Percentiles rank a stretch among this genome's conserved stretches.
These are phyloP conservation scores for Phytophthora tubulina DNA, from an alignment of 352 stramenopile species.

Conservation along the genomic window DNA sequence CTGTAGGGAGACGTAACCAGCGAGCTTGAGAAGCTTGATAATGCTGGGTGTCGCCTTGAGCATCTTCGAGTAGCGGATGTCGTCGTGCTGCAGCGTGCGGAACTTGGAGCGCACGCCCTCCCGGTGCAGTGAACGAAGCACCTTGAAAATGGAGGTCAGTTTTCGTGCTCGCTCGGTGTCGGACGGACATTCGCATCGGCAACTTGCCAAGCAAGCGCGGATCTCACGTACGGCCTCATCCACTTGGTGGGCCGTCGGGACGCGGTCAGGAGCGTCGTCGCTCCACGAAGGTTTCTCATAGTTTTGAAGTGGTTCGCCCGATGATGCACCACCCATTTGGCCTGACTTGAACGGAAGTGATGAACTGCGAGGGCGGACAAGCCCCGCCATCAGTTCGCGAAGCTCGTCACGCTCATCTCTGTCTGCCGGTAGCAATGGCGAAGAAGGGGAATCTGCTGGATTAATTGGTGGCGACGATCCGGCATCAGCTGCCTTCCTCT, in stretches of 20 bases:
- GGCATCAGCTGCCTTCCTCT: conserved; percentile 29
- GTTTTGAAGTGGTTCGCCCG: conserved; percentile 41
- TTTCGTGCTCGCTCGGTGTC: conserved; percentile 68
- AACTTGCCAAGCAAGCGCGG: conserved; percentile 60
- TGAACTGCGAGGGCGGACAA: conserved; percentile 71
- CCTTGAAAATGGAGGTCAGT: conserved; percentile 75
- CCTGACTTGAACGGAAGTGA: conserved; percentile 62
- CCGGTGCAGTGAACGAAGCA: conserved; percentile 70
- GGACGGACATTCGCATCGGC: conserved; percentile 74
- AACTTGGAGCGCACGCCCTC: conserved; percentile 76
- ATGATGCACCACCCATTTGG: conserved; percentile 47
- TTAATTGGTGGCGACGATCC: conserved; percentile 16
- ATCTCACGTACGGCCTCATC: conserved; percentile 62
- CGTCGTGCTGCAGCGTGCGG: conserved; percentile 69
- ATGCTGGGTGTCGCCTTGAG: conserved; percentile 76
- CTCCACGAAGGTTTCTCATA: conserved; percentile 65
- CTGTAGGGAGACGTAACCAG: conserved; percentile 77
- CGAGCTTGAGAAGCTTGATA: conserved; percentile 79
- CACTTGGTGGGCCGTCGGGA: conserved; percentile 49
- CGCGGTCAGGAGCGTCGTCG: conserved; percentile 57
- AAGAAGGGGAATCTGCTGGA: conserved; percentile 27
- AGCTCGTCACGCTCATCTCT: conserved; percentile 65
- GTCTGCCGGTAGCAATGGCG: conserved; percentile 17
- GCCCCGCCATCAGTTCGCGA: conserved; percentile 64
- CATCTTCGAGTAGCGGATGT: conserved; percentile 79